Evolutionary conservation across 164 flowering plant species (phyloP).

Genomic region (Sextonia rubra): DNA sequence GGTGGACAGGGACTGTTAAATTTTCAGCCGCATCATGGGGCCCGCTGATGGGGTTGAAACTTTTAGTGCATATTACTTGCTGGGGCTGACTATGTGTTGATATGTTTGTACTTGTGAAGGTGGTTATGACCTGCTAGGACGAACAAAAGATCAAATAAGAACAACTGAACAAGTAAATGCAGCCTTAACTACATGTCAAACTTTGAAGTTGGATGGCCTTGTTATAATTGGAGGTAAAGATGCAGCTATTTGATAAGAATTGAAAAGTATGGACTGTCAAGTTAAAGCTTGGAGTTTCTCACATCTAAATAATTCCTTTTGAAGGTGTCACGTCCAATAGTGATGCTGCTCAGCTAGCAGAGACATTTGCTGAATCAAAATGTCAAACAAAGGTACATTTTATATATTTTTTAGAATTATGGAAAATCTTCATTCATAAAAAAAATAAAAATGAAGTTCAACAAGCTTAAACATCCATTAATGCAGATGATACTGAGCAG

Average conservation of each 20-base stretch:
- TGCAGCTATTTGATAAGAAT: neutral
- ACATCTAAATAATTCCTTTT: conserved; percentile 11
- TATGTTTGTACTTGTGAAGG: conserved; percentile 36
- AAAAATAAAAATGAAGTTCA: too few relatives aligned
- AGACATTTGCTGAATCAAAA: conserved; percentile 88
- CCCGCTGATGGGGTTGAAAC: too few relatives aligned
- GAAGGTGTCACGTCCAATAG: conserved; percentile 96
- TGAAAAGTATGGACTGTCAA: neutral
- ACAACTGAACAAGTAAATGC: conserved; percentile 97
- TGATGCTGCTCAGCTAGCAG: conserved; percentile 98
- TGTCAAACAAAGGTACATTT: conserved; percentile 75
- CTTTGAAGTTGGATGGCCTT: conserved; percentile 87
- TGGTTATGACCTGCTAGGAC: conserved; percentile 95
- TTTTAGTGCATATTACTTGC: too few relatives aligned
- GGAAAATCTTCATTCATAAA: too few relatives aligned
- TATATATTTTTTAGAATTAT: too few relatives aligned
- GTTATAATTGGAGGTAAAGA: conserved; percentile 87
- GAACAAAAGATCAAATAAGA: conserved; percentile 95
- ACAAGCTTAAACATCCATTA: too few relatives aligned
- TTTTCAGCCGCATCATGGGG: too few relatives aligned
- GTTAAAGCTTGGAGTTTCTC: conserved; percentile 5
- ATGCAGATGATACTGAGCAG: too few relatives aligned
- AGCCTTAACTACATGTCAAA: conserved; percentile 71
- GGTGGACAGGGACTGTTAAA: too few relatives aligned
- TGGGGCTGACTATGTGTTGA: too few relatives aligned